Evolutionary conservation across 148 eudicot species (phyloP), one percentile per base, ranked within the genome.

Genomic region (Rhododendron ovatum): DNA sequence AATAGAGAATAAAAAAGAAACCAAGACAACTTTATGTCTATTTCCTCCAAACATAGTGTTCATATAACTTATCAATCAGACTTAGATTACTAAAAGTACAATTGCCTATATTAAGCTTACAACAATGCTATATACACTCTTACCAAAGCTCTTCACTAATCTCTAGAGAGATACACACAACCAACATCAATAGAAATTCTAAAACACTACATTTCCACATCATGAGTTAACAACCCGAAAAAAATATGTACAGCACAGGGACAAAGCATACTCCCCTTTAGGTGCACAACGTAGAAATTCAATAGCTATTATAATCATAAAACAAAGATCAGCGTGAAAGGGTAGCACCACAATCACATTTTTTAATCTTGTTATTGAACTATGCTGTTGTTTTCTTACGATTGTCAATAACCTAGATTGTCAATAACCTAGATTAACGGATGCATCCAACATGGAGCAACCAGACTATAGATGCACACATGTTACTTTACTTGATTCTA

Each of bases 281-380:
- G 95, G 95, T 22, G 86, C 89, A 79, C 65, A 85, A 85, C 84
- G 88, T 83, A 97, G 78, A 89, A 93, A 97, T 75, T 97, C 98
- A 85, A 89, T 91, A 88, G 98, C 98, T 97, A 95, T 89, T 39
- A 86, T 86, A 87, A 78, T 71, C 18, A 88, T 33, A 22, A 81
- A 81, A 33, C 53, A 69, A 48, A 65, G 74, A 63, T 84, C 79
- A 89, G 69, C 69, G 71, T 3, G 45, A 81, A 51, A 41, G 26
- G 18, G 7, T 30, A 71, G 39, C 76, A 71, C 39, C 28, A 35
- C 53, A 9, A 8, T 45, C 51, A 63, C 53, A 26, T 30, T 63
- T 14, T 59, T 33, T 74, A 74, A 71, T 37, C 14, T 41, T 75
- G 17, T 39, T 41, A 17, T 20, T 74, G 22, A n/a, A 65, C 30